Evolutionary conservation across 2,329 filamentous ascomycete species (phyloP), one percentile per base, ranked within the genome.

Genomic region (Cladobotryum mycophilum): DNA sequence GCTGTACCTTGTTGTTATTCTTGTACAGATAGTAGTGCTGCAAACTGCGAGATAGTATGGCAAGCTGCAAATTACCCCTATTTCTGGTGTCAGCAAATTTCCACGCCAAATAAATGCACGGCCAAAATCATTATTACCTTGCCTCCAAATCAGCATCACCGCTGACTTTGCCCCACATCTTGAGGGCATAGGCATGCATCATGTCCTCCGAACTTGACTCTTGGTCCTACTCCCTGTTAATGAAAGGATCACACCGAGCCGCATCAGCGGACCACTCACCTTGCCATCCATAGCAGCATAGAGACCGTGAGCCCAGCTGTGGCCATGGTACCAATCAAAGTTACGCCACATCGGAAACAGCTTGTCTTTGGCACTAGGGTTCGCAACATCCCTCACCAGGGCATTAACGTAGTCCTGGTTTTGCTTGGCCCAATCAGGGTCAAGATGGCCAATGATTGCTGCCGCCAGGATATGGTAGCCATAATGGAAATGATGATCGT

Each of bases 321-420:
- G 93, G 2, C 92, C 93, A 62, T 95, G 84, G 67, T 85, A 97
- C 89, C 89, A 96, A 69, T 97, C 93, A 63, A 96, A 97, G 51
- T 76, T 81, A 45, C 93, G 81, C 54, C 80, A 91, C 58, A 89
- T 84, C 0, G 92, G 91, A 67, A 95, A 97, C 59, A 82, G 82
- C 25, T 76, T 74, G 64, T 96, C 91, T 15, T 77, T 65, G 3
- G 75, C 63, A 58, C 80, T 84, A 0, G 90, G 84, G 67, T 96
- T 96, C 42, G 90, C 85, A 45, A 80, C 70, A 57, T 99, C 93
- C 52, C 93, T 85, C 45, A 93, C 84, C 42, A 99, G 76, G 56
- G 80, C 82, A 65, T 96, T 88, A 56, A 96, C 84, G 71, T 85
- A 97, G 17, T 80, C 83, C 61, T 81, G 83, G 67, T 96, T 95